Evolutionary conservation across 2,329 filamentous ascomycete genomes (phyloP), one percentile per base, ranked within the genome.

Genomic region (Fusarium miscanthi): DNA sequence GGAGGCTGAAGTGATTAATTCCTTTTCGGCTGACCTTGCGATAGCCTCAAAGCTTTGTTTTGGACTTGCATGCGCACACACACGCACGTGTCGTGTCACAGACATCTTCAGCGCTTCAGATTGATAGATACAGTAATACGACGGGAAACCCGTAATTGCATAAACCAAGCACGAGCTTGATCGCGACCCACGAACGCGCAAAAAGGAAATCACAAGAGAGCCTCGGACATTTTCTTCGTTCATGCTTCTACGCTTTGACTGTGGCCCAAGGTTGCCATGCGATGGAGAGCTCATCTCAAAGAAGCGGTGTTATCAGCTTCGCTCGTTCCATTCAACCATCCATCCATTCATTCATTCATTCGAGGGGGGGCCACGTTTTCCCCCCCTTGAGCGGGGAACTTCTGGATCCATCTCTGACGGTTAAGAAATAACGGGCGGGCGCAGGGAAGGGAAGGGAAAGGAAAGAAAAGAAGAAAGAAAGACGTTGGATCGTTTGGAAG

Each of bases 41-140:
- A 73, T 73, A 69, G 52, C 69, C 69, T 72, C 64, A 63, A 57
- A 31, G 30, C 40, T 25, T 51, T 45, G 49, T 58, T 43, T 59
- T 66, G 37, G 16, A 35, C 63, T 42, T 57, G 19, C 25, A 59
- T 53, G 49, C 41, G 30, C 41, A 33, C 63, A 46, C 13, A 33
- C 31, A 42, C 17, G 45, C 46, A 49, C 46, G 30, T 23, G 46
- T 40, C 33, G 49, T 53, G 33, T 66, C 63, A 49, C 61, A 59
- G 43, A 66, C 63, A 31, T 66, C 14, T 45, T 61, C 52, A 42
- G 35, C 41, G 21, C 35, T 43, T 40, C n/a, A 30, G 23, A 57
- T 46, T 17, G 51, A 46, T 11, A 25, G 23, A 25, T 25, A 25
- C 23, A 25, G 23, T 25, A 46, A 69, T 30, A 40, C 38, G 23